Evolutionary conservation across 2,329 filamentous ascomycete species (phyloP).

Genomic region (Fusarium falciforme): DNA sequence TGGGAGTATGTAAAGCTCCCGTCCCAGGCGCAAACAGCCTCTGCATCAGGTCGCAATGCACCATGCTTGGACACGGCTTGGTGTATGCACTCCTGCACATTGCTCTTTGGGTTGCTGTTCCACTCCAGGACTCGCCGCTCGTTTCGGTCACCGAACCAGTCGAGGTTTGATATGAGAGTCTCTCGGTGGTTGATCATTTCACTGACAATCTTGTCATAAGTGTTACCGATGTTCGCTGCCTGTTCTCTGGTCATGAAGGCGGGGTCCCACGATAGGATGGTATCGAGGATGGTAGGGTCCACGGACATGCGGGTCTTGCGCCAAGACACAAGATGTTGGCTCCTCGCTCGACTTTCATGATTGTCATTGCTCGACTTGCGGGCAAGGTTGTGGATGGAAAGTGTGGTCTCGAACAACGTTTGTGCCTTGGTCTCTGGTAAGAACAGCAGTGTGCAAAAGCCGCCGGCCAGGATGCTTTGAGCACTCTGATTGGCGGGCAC

Average conservation of each 20-base stretch:
- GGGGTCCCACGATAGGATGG: slow-evolving; percentile 48
- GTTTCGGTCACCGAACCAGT: slow-evolving; percentile 63
- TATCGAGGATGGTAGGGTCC: slow-evolving; percentile 30
- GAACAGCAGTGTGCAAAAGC: neutral
- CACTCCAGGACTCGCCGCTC: slow-evolving; percentile 58
- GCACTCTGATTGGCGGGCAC: slow-evolving; percentile 14
- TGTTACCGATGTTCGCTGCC: slow-evolving; percentile 58
- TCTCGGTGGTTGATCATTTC: slow-evolving; percentile 54
- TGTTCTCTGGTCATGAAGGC: slow-evolving; percentile 55
- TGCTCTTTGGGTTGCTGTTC: slow-evolving; percentile 26
- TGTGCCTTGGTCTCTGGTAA: slow-evolving; percentile 19
- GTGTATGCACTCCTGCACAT: slow-evolving; percentile 55
- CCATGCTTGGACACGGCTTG: slow-evolving; percentile 54
- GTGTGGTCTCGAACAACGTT: slow-evolving; percentile 58
- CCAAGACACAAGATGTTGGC: slow-evolving; percentile 1
- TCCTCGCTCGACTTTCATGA: slow-evolving; percentile 2
- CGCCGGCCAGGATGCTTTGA: neutral
- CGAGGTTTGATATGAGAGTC: slow-evolving; percentile 54
- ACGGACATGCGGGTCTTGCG: slow-evolving; percentile 34
- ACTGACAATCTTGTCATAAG: slow-evolving; percentile 61
- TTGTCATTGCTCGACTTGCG: slow-evolving; percentile 43
- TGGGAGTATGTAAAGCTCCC: slow-evolving; percentile 55
- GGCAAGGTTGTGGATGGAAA: slow-evolving; percentile 43
- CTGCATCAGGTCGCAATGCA: slow-evolving; percentile 45
- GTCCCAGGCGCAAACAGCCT: slow-evolving; percentile 58